Evolutionary conservation across 2,329 filamentous ascomycete genomes (phyloP), one percentile per base, ranked within the genome.

Genomic region (Botrytis medusae): DNA sequence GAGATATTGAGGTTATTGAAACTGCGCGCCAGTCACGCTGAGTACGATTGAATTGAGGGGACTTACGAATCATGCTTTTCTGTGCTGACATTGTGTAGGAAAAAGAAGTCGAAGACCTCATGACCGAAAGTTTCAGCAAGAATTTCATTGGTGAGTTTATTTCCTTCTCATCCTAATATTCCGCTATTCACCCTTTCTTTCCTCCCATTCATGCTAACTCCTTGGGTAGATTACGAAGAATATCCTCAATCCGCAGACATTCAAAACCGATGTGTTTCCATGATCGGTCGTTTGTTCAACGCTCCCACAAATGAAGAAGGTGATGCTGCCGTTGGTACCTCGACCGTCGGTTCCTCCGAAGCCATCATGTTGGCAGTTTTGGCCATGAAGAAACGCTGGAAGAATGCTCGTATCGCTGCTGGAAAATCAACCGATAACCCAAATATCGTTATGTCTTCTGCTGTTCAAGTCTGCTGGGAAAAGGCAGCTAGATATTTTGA

Each of bases 401-500:
- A 93, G 85, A 94, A 96, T 83, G 91, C 91, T 84, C 91, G 94
- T 78, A 89, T 92, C 81, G 94, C 92, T 7, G 93, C 89, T 78
- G 95, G 94, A 75, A 96, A 97, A 85, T 88, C 94, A 72, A 88
- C 83, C 74, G 93, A 94, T 75, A 88, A 88, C 62, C 95, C 95
- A 72, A 98, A 98, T 84, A 91, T 98, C 75, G 85, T 98, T 86
- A 98, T 98, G 95, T 96, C 93, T 79, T 94, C 93, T 40, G 95
- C 95, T 46, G 95, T 98, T 2, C 95, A 98, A 84, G 95, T 98
- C 59, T 97, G 94, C 87, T 98, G 95, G 95, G 94, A 98, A 83
- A 98, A 98, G 86, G 91, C 92, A 0, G 90, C 92, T 7, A 88
- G 94, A 69, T 97, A 97, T 85, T 96, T 97, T 79, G 95, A 98